Conservation (phyloP, 2,329 filamentous ascomycete genomes). For the Capronia coronata region DNA sequence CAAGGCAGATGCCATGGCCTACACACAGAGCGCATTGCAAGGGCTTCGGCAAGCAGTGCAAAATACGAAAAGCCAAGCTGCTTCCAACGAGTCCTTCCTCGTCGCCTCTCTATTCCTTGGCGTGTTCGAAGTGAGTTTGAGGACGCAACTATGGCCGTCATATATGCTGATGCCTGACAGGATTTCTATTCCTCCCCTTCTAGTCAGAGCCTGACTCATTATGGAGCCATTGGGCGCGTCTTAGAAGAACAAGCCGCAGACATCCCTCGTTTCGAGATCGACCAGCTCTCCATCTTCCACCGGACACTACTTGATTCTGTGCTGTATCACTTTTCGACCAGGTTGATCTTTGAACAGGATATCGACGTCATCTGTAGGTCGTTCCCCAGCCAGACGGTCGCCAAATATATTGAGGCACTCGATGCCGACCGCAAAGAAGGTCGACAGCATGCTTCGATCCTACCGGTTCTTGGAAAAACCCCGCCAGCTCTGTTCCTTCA, state of each 20-base stretch:
- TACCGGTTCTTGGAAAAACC: conserved; percentile 17
- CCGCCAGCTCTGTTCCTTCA: conserved; percentile 16
- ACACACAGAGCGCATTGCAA: conserved; percentile 19
- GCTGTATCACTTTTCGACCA: conserved; percentile 21
- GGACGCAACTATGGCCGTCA: not conserved
- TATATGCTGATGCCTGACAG: conserved; percentile 9
- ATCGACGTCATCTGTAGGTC: conserved; percentile 14
- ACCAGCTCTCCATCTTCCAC: conserved; percentile 13
- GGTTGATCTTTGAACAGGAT: conserved; percentile 18
- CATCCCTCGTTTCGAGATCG: conserved; percentile 12
- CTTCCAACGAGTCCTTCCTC: conserved; percentile 14
- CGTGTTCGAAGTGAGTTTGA: conserved; percentile 12
- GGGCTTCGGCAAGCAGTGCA: conserved; percentile 16
- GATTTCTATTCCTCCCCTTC: conserved; percentile 18
- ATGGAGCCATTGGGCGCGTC: conserved; percentile 16
- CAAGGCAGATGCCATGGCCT: conserved; percentile 20
- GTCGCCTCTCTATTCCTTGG: conserved; percentile 22
- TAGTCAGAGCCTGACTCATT: conserved; percentile 18
- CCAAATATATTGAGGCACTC: conserved; percentile 21
- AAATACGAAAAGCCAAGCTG: not conserved
- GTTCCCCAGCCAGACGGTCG: conserved; percentile 14
- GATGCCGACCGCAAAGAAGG: conserved; percentile 3
- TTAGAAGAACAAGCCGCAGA: conserved; percentile 14
- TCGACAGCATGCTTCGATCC: conserved; percentile 1
- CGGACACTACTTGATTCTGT: conserved; percentile 20